phyloP scores from a whole-genome alignment of 176 grass and related monocot genomes.

The Phragmites australis region DNA sequence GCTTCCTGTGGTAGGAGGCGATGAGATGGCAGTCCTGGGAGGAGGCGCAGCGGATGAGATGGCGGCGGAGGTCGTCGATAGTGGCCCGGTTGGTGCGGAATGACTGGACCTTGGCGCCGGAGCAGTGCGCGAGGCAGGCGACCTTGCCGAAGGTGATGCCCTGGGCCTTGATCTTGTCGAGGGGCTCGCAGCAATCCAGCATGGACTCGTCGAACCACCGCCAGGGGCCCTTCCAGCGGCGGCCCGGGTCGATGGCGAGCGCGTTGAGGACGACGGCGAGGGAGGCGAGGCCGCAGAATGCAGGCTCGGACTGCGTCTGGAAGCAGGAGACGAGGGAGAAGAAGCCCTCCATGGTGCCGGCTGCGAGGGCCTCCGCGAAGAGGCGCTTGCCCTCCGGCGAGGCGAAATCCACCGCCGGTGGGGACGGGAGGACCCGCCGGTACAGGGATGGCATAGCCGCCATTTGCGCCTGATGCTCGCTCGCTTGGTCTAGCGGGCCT shows the following conservation, averaged over 20 bases:
- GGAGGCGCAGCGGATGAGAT: conserved; percentile 54
- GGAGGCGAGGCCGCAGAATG: conserved; percentile 82
- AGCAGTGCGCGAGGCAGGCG: conserved; percentile 80
- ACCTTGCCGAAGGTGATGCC: conserved; percentile 89
- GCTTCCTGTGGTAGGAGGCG: conserved; percentile 61
- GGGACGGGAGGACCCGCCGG: conserved; percentile 73
- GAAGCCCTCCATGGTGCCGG: conserved; percentile 87
- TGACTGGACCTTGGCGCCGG: conserved; percentile 70
- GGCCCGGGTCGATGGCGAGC: conserved; percentile 72
- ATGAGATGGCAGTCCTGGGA: conserved; percentile 80
- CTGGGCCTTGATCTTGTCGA: conserved; percentile 66
- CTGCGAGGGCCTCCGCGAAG: conserved; percentile 63
- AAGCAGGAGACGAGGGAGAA: conserved; percentile 76
- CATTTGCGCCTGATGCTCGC: neutral
- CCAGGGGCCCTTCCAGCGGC: conserved; percentile 84
- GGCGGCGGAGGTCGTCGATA: conserved; percentile 63
- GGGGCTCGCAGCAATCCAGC: conserved; percentile 95
- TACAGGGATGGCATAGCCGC: conserved; percentile 71
- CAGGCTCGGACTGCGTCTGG: conserved; percentile 87
- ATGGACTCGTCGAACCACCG: conserved; percentile 99
- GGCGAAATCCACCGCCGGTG: conserved; percentile 88
- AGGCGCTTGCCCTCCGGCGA: conserved; percentile 75
- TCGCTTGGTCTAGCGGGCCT: too few relatives aligned
- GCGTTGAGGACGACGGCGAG: conserved; percentile 82
- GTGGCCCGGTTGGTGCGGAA: conserved; percentile 60